phyloP scores from a whole-genome alignment of 768 basidiomycete genomes.

The Tulasnella sp. region DNA sequence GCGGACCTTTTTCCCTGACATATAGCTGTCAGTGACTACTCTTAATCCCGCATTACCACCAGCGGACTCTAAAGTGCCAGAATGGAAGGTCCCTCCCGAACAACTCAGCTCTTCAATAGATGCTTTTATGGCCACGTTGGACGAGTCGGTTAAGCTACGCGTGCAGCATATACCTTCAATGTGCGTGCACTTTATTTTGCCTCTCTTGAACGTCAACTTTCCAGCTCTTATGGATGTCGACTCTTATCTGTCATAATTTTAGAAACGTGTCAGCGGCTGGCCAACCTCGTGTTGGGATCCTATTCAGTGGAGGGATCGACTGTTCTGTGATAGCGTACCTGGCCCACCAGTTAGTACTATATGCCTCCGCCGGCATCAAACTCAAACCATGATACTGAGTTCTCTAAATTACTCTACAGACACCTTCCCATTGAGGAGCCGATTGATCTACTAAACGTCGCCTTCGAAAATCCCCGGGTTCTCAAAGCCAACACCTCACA shows the following conservation, averaged over 20 bases:
- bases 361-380: neutral
- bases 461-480: conserved; percentile 91
- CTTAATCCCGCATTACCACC: neutral
- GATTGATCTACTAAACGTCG: conserved; percentile 86
- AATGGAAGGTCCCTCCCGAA: neutral
- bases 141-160: conserved; percentile 39
- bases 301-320: conserved; percentile 96
- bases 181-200: conserved; percentile 27
- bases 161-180: conserved; percentile 56
- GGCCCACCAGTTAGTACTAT: conserved; percentile 48
- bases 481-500: conserved; percentile 32
- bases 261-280: conserved; percentile 19
- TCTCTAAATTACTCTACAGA: conserved; percentile 31
- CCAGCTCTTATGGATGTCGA: neutral
- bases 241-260: neutral
- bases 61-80: neutral
- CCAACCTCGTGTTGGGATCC: conserved; percentile 57
- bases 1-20: neutral
- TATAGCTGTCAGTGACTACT: neutral
- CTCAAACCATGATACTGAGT: neutral
- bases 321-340: conserved; percentile 74
- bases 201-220: conserved; percentile 21
- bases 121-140: neutral
- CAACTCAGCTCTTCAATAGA: neutral
- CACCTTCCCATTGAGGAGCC: conserved; percentile 65